Conservation (phyloP, 1,284 basidiomycete species). For the Leccinum laetum region DNA sequence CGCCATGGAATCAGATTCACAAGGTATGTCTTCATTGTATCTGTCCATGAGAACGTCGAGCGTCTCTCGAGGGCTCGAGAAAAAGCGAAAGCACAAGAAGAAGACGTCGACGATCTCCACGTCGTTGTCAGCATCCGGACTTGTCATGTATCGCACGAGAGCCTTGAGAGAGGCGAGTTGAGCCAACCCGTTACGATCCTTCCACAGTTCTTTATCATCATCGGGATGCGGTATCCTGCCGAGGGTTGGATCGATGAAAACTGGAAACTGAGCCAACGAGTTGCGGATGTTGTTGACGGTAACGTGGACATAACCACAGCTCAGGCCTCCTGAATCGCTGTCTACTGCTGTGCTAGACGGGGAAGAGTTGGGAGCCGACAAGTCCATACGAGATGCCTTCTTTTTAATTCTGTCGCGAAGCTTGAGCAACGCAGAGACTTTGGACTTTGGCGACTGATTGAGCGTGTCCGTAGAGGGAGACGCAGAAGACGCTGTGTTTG, state of each 20-base stretch:
- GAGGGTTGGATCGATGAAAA: conserved; percentile 18
- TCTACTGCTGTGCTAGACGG: conserved; percentile 24
- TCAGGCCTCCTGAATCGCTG: conserved; percentile 16
- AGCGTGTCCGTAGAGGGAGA: conserved; percentile 5
- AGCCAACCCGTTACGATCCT: conserved; percentile 26
- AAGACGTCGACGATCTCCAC: conserved; percentile 51
- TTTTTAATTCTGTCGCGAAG: conserved; percentile 13
- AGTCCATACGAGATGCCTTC: conserved; percentile 10
- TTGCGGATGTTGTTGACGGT: conserved; percentile 27
- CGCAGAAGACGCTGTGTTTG: background rate
- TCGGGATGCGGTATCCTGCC: conserved; percentile 28
- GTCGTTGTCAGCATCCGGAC: conserved; percentile 37
- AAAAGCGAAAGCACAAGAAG: conserved; percentile 78
- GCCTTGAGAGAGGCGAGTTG: conserved; percentile 41
- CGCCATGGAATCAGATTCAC: conserved; percentile 36
- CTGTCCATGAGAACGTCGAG: conserved; percentile 56
- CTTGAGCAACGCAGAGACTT: conserved; percentile 16
- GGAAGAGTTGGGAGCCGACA: conserved; percentile 5
- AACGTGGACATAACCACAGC: conserved; percentile 22
- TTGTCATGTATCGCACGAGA: conserved; percentile 49
- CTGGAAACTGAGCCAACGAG: conserved; percentile 31
- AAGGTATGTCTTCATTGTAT: conserved; percentile 47
- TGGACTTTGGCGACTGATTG: conserved; percentile 10
- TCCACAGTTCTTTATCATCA: conserved; percentile 29
- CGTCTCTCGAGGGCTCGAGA: conserved; percentile 59